Base-by-base conservation (phyloP, 2,329 filamentous ascomycete genomes). In the Dactylella cylindrospora region DNA sequence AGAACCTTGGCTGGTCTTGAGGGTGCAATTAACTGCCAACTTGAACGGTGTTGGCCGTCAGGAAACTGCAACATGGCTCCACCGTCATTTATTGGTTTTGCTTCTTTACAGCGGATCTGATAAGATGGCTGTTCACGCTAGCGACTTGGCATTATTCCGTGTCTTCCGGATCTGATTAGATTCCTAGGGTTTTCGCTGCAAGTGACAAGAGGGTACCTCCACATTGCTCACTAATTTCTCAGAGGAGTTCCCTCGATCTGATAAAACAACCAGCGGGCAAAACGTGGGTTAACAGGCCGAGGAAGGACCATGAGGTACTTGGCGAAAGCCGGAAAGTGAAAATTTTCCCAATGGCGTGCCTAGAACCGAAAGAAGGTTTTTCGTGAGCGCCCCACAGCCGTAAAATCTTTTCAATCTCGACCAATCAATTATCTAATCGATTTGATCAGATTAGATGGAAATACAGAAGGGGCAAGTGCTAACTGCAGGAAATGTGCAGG, bases 151-250 rank as follows among this genome's bases (percentile, higher is more conserved):
- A 50, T 55, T 64, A 50, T 64, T 50, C 59, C 59, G 59, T 64
- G 52, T 64, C 44, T 57, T 41, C 51, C 45, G 59, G 59, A 64
- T 64, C 59, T 51, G 59, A 64, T 64, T 57, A 64, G 59, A 64
- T 64, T 57, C 46, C 47, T 39, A 47, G 44, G 45, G 54, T 55
- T 55, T 29, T 20, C n/a, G 8, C 25, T 32, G 25, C 25, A 8
- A 25, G 31, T 31, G 25, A 32, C 32, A 32, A 19, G 33, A 40
- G 33, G 35, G 26, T 41, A 39, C 43, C 43, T 36, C 55, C 26
- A 53, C 47, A 25, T 20, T 15, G 41, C 41, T n/a, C n/a, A n/a
- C 55, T 46, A 33, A 46, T 15, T 61, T 61, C 44, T 41, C 22
- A 47, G 55, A 53, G 57, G 57, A 62, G 57, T 62, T 62, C 57